Percentiles rank a stretch among this genome's conserved stretches.
phyloP scores from a whole-genome alignment of 2,329 filamentous ascomycete species.

The Erysiphe pulchra region DNA sequence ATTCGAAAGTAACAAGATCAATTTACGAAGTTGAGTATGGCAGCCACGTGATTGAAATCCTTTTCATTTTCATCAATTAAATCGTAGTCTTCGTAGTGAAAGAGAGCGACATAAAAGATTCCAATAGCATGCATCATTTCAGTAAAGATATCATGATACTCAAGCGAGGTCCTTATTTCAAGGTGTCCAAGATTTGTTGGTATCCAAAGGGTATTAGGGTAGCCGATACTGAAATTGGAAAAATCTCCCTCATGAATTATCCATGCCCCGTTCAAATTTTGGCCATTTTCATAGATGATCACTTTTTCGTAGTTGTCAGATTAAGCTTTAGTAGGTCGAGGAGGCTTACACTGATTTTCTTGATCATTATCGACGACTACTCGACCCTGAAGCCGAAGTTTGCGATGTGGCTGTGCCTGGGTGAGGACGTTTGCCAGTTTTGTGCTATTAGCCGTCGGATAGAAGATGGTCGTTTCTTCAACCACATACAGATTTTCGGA shows the following conservation, averaged over 20 bases:
- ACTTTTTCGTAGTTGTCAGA: neutral
- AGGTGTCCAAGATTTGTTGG: neutral
- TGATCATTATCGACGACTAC: constrained; percentile 1
- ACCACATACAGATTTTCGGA: neutral
- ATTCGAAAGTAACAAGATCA: neutral
- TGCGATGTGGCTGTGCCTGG: neutral
- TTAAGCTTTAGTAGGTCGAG: neutral
- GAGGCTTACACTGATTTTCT: neutral
- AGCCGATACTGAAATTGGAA: neutral
- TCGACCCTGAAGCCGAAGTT: neutral
- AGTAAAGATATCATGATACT: neutral
- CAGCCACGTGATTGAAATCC: neutral
- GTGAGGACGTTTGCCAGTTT: neutral
- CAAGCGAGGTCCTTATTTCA: neutral
- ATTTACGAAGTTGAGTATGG: neutral
- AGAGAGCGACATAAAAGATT: neutral
- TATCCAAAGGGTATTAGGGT: neutral
- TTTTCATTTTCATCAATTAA: neutral
- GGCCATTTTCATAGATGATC: neutral
- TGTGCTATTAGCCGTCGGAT: neutral
- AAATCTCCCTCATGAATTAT: neutral
- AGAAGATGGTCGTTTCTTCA: neutral
- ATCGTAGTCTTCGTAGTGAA: neutral
- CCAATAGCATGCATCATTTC: constrained; percentile 1
- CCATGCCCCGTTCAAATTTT: neutral